Base-by-base conservation (phyloP, 768 basidiomycete species). In the Termitomyces sp. region DNA sequence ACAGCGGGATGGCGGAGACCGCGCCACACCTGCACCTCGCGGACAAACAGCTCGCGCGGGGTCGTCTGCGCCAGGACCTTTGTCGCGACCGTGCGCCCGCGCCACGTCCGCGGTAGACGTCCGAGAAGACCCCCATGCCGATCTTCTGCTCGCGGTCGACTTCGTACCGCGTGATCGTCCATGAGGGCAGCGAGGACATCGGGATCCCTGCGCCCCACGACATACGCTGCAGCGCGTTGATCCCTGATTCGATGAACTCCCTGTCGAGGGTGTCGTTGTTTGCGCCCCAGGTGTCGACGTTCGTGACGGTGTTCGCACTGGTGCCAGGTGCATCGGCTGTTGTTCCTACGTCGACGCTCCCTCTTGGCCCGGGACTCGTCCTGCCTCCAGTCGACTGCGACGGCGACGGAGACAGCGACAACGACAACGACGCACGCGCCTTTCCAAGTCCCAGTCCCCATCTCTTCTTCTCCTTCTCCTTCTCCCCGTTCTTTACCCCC, bases 141-240 rank as follows among this genome's bases (percentile, higher is more conserved):
- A 94, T 85, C 68, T 84, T 82, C 57, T 77, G 74, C 40, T 86
- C 86, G 3, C 84, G 81, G 57, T 88, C 86, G 36, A 93, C 82
- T 72, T 95, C 93, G 65, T 88, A 90, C 54, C 77, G 75, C 3
- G 89, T 91, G 64, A 91, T 91, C 3, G 89, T 89, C 89, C 89
- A 92, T 61, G 77, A 80, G 0, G 89, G 89, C 33, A 90, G 64
- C 43, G 71, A 75, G 28, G 57, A 58, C 5, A 35, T 41, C 1
- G 33, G 26, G n/a, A 52, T 18, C 0, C 57, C 57, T 0, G 58
- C 30, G 70, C 69, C 30, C 66, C 72, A 36, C 3, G 61, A 63
- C 75, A 91, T 72, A 62, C 88, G 75, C 56, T 83, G 73, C 63
- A 91, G 75, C 5, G 87, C 86, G n/a, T n/a, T n/a, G n/a, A n/a